Base-by-base conservation (phyloP, 495 filamentous ascomycete species). In the Aspergillus diversus region DNA sequence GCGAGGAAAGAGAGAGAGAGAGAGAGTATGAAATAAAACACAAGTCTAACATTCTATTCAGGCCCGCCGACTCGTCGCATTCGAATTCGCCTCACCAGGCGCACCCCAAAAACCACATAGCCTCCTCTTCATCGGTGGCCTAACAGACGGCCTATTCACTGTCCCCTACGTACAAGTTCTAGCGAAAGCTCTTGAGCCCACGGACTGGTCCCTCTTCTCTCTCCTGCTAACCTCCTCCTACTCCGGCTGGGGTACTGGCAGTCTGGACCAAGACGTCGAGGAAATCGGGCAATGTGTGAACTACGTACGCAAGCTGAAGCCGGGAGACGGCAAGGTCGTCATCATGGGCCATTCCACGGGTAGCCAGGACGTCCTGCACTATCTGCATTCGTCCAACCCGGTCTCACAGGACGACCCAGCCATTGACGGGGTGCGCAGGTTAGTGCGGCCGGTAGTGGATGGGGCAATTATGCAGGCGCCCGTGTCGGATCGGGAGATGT, bases 341-440 rank as follows among this genome's bases (percentile, higher is more conserved):
- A 72, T 97, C 11, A 86, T 99, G 84, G 95, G 95, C 9, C 92
- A 96, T 65, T 93, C 89, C 2, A 92, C 89, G 0, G 95, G 95
- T 3, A 92, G 90, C 63, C 95, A 97, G 77, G 92, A 96, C 69
- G 86, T 90, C 35, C 82, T 97, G 73, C 86, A 91, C 59, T 96
- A 95, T 68, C 75, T 91, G n/a, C 63, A 75, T 55, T 61, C 75
- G 13, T 62, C 71, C 2, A 77, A 75, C 54, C 78, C 75, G 21
- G 34, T 74, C 7, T 59, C 73, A 27, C 21, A 27, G 21, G 21
- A 27, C 11, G 51, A 50, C 42, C 60, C 71, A 5, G 70, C 73
- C 17, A 63, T 67, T 32, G 16, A 72, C 9, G 69, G 71, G 9
- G 68, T 77, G 11, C 31, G 66, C 17, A 57, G 73, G 32, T 35